Evolutionary conservation across 2,329 filamentous ascomycete genomes (phyloP).

Genomic region (Fonsecaea nubica): DNA sequence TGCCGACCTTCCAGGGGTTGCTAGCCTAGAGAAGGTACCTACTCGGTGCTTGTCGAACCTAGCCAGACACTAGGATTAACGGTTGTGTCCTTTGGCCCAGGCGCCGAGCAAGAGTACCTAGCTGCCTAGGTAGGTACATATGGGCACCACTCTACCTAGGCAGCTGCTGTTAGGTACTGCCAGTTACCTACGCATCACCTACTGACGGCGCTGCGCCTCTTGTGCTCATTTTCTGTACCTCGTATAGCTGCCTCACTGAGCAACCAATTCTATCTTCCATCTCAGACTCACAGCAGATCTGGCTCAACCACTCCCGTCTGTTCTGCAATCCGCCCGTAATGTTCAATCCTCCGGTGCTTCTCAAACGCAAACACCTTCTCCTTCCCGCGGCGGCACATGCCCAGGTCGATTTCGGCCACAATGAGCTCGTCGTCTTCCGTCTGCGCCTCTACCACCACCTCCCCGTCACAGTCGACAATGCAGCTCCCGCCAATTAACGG

Average conservation of each 20-base stretch:
- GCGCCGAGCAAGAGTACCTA: too few species aligned
- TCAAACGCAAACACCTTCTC: constrained; percentile 52
- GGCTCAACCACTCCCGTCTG: constrained; percentile 48
- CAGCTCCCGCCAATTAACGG: constrained; percentile 58
- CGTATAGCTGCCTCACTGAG: too few species aligned
- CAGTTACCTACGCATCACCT: too few species aligned
- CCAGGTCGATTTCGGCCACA: constrained; percentile 59
- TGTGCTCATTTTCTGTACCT: too few species aligned
- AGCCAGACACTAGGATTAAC: too few species aligned
- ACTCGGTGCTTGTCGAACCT: too few species aligned
- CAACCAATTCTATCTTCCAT: too few species aligned
- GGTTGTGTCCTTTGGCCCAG: background rate
- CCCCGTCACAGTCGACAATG: constrained; percentile 58
- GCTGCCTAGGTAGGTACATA: too few species aligned
- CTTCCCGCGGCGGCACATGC: constrained; percentile 56
- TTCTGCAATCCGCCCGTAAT: constrained; percentile 42
- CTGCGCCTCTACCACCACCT: constrained; percentile 58
- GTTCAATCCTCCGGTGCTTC: constrained; percentile 44
- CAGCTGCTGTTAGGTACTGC: background rate
- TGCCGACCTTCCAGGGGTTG: background rate
- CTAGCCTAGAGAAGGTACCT: too few species aligned
- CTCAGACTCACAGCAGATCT: constrained; percentile 42
- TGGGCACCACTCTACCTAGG: background rate
- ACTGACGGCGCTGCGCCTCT: too few species aligned
- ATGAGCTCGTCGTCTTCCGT: constrained; percentile 59